Evolutionary conservation across 164 flowering plant species (phyloP), one percentile per base, ranked within the genome.

Genomic region (Kingdonia uniflora): DNA sequence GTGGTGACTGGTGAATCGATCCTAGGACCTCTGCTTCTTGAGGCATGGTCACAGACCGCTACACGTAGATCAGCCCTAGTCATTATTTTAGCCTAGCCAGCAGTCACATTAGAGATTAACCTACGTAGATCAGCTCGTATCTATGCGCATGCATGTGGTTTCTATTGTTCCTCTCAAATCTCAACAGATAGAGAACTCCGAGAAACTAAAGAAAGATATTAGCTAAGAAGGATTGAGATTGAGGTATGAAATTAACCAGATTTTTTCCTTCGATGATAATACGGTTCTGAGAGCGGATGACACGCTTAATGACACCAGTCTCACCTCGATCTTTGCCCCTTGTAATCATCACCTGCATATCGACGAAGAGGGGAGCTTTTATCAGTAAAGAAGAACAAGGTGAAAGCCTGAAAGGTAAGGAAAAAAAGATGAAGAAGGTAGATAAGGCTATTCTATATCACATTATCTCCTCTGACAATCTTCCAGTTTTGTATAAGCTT

Each of bases 241-340:
- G 2, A 19, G 33, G n/a, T 57, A 20, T 42, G 53, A 45, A 17
- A 1, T 80, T 66, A 39, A 87, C 95, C 75, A 92, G 76, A 63
- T 85, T 92, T 58, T 88, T 84, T 16, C 98, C 98, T 59, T 92
- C 96, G 26, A 92, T 87, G 61, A 92, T 80, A n/a, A 92, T 84
- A 53, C 89, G 94, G 68, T 92, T 92, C 64, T 92, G 98, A 52
- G 98, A 78, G 42, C 91, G 91, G 59, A 88, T 60, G 15, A 92
- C 98, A 15, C 95, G 96, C 76, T 92, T 92, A 41, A 92, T 72
- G 35, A 73, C 19, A 17, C 96, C 95, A 24, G 80, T 78, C 60
- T 84, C 91, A 7, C 96, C 96, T 66, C 61, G 79, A 74, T 86
- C 94, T 62, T 92, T 92, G 11, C 98, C 96, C 56, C 91, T 76